These are phyloP conservation scores for Suillus ampliporus DNA, from an alignment of 768 basidiomycete species.

Conservation along the genomic window DNA sequence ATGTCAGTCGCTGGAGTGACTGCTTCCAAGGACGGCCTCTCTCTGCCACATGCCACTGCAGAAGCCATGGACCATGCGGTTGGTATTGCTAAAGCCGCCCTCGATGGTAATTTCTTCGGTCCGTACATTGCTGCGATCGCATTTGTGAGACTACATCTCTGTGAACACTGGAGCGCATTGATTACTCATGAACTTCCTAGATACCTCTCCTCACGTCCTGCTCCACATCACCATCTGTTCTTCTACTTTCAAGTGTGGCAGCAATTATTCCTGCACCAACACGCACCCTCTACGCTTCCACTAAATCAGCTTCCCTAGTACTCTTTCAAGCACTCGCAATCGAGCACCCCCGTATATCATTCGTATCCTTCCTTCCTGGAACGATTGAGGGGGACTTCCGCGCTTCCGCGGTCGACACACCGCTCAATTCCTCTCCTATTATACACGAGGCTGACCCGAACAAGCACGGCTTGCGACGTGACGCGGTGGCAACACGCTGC, in stretches of 20 bases:
- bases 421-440: slow-evolving; percentile 29
- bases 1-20: slow-evolving; percentile 70
- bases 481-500: slow-evolving; percentile 63
- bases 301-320: slow-evolving; percentile 78
- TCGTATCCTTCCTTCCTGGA: slow-evolving; percentile 65
- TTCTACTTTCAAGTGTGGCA: slow-evolving; percentile 80
- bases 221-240: slow-evolving; percentile 71
- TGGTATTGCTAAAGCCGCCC: slow-evolving; percentile 60
- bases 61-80: slow-evolving; percentile 66
- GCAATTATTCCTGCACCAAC: slow-evolving; percentile 86
- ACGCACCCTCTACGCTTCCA: slow-evolving; percentile 81
- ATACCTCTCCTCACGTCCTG: slow-evolving; percentile 74
- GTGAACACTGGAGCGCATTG: not conserved
- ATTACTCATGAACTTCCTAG: slow-evolving; percentile 42
- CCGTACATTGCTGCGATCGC: slow-evolving; percentile 72
- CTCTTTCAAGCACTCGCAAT: slow-evolving; percentile 83
- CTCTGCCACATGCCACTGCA: slow-evolving; percentile 45
- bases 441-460: slow-evolving; percentile 56
- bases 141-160: slow-evolving; percentile 55
- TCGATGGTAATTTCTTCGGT: slow-evolving; percentile 69
- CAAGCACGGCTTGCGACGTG: slow-evolving; percentile 61
- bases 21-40: slow-evolving; percentile 31
- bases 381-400: slow-evolving; percentile 83
- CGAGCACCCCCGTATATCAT: slow-evolving; percentile 73
- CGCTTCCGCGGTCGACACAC: slow-evolving; percentile 75